Conservation (phyloP, 2,329 filamentous ascomycete genomes). For the Phyllosticta paracitricarpa region DNA sequence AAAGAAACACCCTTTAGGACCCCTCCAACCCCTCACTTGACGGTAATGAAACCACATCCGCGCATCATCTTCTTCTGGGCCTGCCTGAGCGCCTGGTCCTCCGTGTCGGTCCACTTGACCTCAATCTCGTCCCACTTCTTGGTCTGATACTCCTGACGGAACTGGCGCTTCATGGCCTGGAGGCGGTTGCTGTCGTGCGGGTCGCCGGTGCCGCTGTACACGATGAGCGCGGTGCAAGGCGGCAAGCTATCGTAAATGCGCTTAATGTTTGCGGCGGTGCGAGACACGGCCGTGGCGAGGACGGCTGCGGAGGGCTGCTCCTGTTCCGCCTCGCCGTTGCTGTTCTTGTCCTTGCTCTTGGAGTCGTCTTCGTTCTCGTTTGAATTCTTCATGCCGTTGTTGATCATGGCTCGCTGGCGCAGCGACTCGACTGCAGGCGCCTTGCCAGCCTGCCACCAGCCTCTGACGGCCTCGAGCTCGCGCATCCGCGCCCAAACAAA, state of each 20-base stretch:
- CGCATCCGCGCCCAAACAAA: constrained; percentile 55
- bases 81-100: constrained; percentile 48
- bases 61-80: constrained; percentile 48
- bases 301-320: constrained; percentile 10
- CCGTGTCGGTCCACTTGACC: constrained; percentile 55
- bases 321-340: not conserved
- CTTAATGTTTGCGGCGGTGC: constrained; percentile 42
- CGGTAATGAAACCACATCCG: constrained; percentile 49
- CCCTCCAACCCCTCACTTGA: constrained; percentile 37
- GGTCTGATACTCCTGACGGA: constrained; percentile 46
- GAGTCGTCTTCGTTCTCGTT: not conserved
- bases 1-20: no score
- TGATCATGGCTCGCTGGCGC: constrained; percentile 6
- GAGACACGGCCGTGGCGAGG: constrained; percentile 38
- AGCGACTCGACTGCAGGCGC: constrained; percentile 24
- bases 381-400: not conserved
- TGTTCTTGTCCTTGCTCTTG: not conserved
- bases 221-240: constrained; percentile 49
- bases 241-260: constrained; percentile 47
- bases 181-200: constrained; percentile 47
- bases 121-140: constrained; percentile 55
- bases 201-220: constrained; percentile 56
- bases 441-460: constrained; percentile 49
- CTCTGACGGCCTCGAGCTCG: constrained; percentile 49
- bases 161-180: constrained; percentile 46